Evolutionary conservation across 148 eudicot genomes (phyloP).

Genomic region (Oxyria digyna): DNA sequence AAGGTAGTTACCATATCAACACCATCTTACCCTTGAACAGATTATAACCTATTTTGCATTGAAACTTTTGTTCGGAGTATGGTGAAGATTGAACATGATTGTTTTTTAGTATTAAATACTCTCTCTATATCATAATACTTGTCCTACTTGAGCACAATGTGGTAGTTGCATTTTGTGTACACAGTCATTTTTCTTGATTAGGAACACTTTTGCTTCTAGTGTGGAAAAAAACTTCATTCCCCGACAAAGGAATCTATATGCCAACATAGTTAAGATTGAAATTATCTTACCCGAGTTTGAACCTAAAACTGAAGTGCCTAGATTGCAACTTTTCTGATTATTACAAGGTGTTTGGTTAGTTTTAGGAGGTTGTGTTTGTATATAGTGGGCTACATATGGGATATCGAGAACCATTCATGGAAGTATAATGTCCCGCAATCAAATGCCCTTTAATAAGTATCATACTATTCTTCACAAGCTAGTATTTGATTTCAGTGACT

Average conservation of each 20-base stretch:
- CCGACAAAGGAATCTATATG: not conserved
- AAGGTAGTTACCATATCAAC: conserved; percentile 29
- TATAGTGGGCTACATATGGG: not conserved
- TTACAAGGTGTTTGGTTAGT: not conserved
- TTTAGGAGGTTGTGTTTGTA: not conserved
- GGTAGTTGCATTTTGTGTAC: too few relatives aligned
- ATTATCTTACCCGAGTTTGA: not conserved
- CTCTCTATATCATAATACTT: too few relatives aligned
- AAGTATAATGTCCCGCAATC: not conserved
- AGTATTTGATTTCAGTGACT: not conserved
- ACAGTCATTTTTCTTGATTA: not conserved
- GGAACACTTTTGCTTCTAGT: not conserved
- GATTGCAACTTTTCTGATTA: not conserved
- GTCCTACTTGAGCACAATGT: too few relatives aligned
- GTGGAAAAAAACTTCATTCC: not conserved
- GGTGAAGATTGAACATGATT: not conserved
- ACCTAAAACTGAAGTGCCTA: not conserved
- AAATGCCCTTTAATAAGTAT: not conserved
- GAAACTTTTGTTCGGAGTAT: not conserved
- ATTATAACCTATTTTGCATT: not conserved
- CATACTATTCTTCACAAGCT: not conserved
- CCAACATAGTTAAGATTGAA: not conserved
- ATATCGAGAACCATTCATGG: not conserved
- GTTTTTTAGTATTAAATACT: not conserved
- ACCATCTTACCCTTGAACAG: not conserved